Percentiles rank a stretch among this genome's conserved stretches.
phyloP scores from a whole-genome alignment of 306 rosid species.

The Astragalus glycyphyllos region DNA sequence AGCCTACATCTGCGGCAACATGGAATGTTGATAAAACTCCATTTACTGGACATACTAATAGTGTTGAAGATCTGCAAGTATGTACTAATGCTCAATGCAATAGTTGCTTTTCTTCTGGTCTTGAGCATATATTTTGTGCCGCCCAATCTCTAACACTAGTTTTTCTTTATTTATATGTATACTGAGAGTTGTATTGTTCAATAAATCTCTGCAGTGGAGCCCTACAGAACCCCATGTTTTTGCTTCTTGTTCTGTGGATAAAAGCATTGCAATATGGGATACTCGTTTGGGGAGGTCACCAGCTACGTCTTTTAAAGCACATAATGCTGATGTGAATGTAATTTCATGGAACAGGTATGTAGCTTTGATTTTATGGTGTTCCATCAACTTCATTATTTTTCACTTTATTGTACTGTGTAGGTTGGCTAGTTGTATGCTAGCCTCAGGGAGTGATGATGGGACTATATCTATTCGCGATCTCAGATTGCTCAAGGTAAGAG shows the following conservation, averaged over 20 bases:
- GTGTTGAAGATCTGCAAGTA: constrained; percentile 97
- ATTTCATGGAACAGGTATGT: constrained; percentile 93
- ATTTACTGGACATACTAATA: constrained; percentile 74
- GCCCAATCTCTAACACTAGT: background rate
- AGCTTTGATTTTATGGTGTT: constrained; percentile 18
- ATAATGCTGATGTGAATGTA: constrained; percentile 92
- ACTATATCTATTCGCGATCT: constrained; percentile 94
- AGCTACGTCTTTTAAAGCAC: constrained; percentile 70
- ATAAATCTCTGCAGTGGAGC: constrained; percentile 82
- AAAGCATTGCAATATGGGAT: constrained; percentile 89
- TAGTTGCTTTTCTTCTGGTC: constrained; percentile 38
- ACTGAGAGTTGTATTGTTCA: constrained; percentile 24
- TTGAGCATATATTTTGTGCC: constrained; percentile 27
- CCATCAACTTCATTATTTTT: constrained; percentile 12
- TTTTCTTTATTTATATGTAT: constrained; percentile 33
- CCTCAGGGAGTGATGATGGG: constrained; percentile 97
- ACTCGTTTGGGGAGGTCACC: constrained; percentile 73
- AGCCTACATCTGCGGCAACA: constrained; percentile 74
- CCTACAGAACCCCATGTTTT: constrained; percentile 79
- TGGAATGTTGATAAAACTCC: constrained; percentile 80
- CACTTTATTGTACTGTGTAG: constrained; percentile 51
- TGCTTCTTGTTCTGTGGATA: constrained; percentile 91
- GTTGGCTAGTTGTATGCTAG: constrained; percentile 89
- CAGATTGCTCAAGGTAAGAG: constrained; percentile 76
- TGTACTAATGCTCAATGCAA: constrained; percentile 27